Evolutionary conservation across 208 protist genomes (phyloP).

Genomic region (Crithidia brevicula): DNA sequence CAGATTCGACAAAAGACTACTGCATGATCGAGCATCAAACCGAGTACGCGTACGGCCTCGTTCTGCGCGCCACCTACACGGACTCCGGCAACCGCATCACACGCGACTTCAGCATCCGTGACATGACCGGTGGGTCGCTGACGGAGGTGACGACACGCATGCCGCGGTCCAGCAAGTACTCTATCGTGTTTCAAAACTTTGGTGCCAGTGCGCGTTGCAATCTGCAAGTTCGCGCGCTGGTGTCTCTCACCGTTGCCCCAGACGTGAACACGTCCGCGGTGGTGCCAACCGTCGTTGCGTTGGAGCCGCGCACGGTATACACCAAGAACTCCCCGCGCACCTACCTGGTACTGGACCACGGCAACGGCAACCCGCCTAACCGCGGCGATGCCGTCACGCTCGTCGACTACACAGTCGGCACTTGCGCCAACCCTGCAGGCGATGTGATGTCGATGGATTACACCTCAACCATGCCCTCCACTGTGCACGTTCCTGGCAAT

Average conservation of each 20-base stretch:
- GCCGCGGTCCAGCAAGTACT: slow-evolving; percentile 35
- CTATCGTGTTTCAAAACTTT: slow-evolving; percentile 67
- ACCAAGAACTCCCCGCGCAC: slow-evolving; percentile 31
- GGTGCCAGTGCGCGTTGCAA: slow-evolving; percentile 41
- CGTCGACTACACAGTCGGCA: slow-evolving; percentile 28
- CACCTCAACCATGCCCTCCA: slow-evolving; percentile 22
- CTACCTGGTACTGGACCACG: slow-evolving; percentile 53
- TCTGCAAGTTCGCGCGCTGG: slow-evolving; percentile 46
- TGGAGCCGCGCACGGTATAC: slow-evolving; percentile 62
- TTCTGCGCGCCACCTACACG: slow-evolving; percentile 44
- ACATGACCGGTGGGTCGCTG: slow-evolving; percentile 67
- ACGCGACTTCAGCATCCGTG: slow-evolving; percentile 59
- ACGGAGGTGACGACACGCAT: slow-evolving; percentile 39
- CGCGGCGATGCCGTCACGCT: slow-evolving; percentile 33
- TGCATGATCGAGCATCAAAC: slow-evolving; percentile 69
- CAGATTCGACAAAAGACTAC: slow-evolving; percentile 33
- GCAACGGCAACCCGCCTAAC: neutral
- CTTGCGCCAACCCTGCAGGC: slow-evolving; percentile 15
- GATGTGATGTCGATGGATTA: slow-evolving; percentile 37
- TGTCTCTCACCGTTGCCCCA: slow-evolving; percentile 14
- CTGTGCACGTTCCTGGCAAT: slow-evolving; percentile 21
- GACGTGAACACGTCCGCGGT: too few species aligned
- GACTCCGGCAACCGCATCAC: slow-evolving; percentile 15
- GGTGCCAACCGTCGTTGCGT: slow-evolving; percentile 53
- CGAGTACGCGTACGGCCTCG: slow-evolving; percentile 58